phyloP scores from a whole-genome alignment of 371 early-diverging fungal genomes.

The Mortierella sp. region DNA sequence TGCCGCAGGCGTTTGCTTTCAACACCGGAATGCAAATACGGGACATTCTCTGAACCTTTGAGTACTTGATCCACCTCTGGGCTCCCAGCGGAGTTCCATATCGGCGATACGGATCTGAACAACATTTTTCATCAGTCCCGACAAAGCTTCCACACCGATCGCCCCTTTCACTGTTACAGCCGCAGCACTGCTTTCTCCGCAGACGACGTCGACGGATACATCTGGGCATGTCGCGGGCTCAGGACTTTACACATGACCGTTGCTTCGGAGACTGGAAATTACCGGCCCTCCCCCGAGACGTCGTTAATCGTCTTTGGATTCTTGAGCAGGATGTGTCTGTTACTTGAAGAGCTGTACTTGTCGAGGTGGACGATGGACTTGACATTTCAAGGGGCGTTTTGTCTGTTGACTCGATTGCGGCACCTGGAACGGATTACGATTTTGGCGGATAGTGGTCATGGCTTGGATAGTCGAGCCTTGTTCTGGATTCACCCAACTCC shows the following conservation, averaged over 20 bases:
- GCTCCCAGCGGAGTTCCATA: background rate
- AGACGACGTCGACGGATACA: background rate
- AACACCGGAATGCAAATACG: background rate
- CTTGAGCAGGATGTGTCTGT: background rate
- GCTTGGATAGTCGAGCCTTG: background rate
- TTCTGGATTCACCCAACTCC: background rate
- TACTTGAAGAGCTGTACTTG: background rate
- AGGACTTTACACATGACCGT: background rate
- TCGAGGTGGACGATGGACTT: background rate
- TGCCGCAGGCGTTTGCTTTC: background rate
- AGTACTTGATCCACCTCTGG: background rate
- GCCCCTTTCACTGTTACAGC: too few species aligned
- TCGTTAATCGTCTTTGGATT: background rate
- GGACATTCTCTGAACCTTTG: background rate
- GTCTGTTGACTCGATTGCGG: background rate
- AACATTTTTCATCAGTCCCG: background rate
- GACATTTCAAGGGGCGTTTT: background rate
- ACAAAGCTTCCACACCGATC: too few species aligned
- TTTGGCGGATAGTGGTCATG: background rate
- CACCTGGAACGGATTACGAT: background rate
- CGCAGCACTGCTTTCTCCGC: too few species aligned
- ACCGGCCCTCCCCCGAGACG: background rate
- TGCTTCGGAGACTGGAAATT: too few species aligned
- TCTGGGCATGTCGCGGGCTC: conserved; percentile 1
- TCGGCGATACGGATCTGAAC: background rate